Evolutionary conservation across 75 land plant genomes (phyloP).

Genomic region (Sequoiadendron giganteum): DNA sequence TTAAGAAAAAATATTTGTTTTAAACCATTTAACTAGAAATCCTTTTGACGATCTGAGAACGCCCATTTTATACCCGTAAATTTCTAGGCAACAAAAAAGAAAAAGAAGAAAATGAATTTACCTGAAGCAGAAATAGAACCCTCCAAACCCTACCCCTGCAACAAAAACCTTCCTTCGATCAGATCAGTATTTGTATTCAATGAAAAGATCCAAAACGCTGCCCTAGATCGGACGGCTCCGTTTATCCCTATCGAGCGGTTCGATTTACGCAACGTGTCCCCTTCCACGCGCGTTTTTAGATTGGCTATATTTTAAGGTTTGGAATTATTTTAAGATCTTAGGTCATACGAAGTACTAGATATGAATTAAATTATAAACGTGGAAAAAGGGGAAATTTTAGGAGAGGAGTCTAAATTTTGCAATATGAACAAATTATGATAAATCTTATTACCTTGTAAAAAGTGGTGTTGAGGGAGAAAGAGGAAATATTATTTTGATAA

Average conservation of each 20-base stretch:
- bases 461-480: no score
- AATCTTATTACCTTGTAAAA: no score
- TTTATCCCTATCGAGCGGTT: neutral
- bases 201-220: neutral
- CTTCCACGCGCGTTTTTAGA: no score
- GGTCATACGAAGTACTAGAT: no score
- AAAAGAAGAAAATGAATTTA: neutral
- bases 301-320: no score
- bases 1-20: neutral
- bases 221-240: neutral
- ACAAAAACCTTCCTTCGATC: neutral
- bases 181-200: neutral
- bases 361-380: no score
- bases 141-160: neutral
- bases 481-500: no score
- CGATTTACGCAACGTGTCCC: neutral
- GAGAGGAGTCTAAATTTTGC: no score
- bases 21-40: neutral
- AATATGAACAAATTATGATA: no score
- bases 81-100: neutral
- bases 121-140: neutral
- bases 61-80: neutral
- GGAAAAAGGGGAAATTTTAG: no score
- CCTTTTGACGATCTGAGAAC: neutral
- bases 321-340: no score